Percentiles rank a stretch among this genome's conserved stretches.
These are phyloP conservation scores for Suillus hirtellus DNA, from an alignment of 768 basidiomycete genomes.

Conservation along the genomic window DNA sequence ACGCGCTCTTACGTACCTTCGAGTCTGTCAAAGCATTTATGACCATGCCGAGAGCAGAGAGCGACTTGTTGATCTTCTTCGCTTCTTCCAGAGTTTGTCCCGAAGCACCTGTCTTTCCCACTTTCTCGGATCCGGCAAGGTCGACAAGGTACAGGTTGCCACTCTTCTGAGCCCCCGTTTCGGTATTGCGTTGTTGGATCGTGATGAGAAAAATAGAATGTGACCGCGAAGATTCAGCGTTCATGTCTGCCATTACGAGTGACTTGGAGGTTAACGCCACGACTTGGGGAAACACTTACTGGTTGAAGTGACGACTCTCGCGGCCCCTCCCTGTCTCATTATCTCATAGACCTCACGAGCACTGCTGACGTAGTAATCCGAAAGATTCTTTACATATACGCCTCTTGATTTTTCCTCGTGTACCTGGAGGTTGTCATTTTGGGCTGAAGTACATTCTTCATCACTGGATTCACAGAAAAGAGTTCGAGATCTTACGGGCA, in stretches of 20 bases:
- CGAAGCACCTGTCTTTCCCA: constrained; percentile 98
- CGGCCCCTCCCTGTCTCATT: constrained; percentile 93
- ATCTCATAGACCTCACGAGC: constrained; percentile 97
- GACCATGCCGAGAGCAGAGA: constrained; percentile 98
- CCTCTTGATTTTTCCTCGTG: constrained; percentile 98
- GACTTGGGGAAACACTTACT: constrained; percentile 56
- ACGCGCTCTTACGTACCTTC: constrained; percentile 58
- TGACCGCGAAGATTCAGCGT: constrained; percentile 97
- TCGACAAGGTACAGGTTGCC: constrained; percentile 98
- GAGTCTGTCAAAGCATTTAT: constrained; percentile 97
- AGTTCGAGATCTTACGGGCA: constrained; percentile 66
- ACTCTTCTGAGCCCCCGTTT: constrained; percentile 92
- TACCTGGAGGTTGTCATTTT: constrained; percentile 97
- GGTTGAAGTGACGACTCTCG: constrained; percentile 90
- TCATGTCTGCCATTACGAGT: constrained; percentile 75
- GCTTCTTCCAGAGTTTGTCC: constrained; percentile 99
- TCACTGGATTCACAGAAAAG: constrained; percentile 1
- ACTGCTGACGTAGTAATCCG: constrained; percentile 97
- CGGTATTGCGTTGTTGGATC: constrained; percentile 95
- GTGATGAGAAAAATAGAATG: constrained; percentile 99
- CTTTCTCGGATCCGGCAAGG: constrained; percentile 98
- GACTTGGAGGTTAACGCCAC: constrained; percentile 11
- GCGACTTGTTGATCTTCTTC: constrained; percentile 99
- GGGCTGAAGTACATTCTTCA: constrained; percentile 49
- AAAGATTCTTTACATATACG: constrained; percentile 96